These are phyloP conservation scores for Acaromyces ingoldii DNA, from an alignment of 1,284 basidiomycete genomes.

Conservation along the genomic window DNA sequence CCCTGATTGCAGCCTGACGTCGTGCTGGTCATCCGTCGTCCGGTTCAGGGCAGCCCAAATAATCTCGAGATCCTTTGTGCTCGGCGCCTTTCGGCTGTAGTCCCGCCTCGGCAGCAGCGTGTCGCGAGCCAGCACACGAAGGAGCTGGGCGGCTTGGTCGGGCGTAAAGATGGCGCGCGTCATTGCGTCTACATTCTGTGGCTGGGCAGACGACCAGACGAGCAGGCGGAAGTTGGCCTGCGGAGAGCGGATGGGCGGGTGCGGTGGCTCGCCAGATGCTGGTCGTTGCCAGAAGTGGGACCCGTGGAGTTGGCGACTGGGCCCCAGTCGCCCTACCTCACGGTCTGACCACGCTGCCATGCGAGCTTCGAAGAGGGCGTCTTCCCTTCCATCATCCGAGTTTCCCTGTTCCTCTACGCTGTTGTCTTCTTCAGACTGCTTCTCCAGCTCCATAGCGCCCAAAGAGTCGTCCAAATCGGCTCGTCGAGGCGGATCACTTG, in stretches of 20 bases:
- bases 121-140: constrained; percentile 72
- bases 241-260: too few species aligned
- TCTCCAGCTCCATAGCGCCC: too few species aligned
- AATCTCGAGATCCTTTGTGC: constrained; percentile 68
- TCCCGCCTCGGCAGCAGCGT: constrained; percentile 57
- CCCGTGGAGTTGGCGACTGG: not conserved
- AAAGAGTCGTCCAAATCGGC: too few species aligned
- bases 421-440: not conserved
- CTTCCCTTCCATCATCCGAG: too few species aligned
- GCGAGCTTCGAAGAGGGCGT: too few species aligned
- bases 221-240: constrained; percentile 69
- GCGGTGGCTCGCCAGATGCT: too few species aligned
- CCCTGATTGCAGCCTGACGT: not conserved
- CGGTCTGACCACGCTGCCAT: too few species aligned
- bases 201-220: constrained; percentile 81
- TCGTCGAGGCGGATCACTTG: too few species aligned
- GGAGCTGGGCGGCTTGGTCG: constrained; percentile 54
- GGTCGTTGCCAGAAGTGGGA: constrained; percentile 7
- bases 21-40: not conserved
- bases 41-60: constrained; percentile 62
- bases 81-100: constrained; percentile 14
- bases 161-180: constrained; percentile 28
- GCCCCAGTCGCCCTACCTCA: too few species aligned
- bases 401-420: not conserved
- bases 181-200: constrained; percentile 65